Base-by-base conservation (phyloP, 768 basidiomycete species). In the Mycena maculata region DNA sequence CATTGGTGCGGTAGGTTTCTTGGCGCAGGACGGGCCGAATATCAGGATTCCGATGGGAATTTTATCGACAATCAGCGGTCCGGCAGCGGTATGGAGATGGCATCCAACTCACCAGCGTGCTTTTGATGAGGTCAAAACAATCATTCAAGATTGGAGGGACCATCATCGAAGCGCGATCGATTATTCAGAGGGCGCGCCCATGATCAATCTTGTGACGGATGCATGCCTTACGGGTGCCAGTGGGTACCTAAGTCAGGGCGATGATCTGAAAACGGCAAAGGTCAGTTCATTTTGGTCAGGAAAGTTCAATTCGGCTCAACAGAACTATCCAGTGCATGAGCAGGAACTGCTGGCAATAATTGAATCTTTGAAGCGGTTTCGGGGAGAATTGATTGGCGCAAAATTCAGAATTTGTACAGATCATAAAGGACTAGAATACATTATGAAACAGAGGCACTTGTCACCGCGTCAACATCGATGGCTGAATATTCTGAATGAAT, bases 321-420 rank as follows among this genome's bases (percentile, higher is more conserved):
- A 60, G 49, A 80, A 81, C 42, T 82, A 84, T 47, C 76, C 79
- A 31, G 78, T n/a, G n/a, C n/a, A n/a, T n/a, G n/a, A n/a, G n/a
- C n/a, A n/a, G n/a, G n/a, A n/a, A n/a, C n/a, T n/a, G 31, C 42
- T 83, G 2, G 80, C 80, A 2, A 77, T 78, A 0, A 71, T 85
- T 0, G 80, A 84, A 45, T 73, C 80, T 0, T 63, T 85, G 60
- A 56, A 75, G 6, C 69, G 73, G 0, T 77, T 77, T 54, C 44
- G 69, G 0, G 75, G 78, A 20, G 71, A 80, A 0, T 58, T 82
- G 4, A 73, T 78, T 5, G 80, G 81, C 0, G 39, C 42, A 0
- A 42, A 54, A 0, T 81, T 82, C 16, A 20, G 58, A 0, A 73
- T 79, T 52, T 50, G 76, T 0, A 81, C 79, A 0, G 81, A 83